These are phyloP conservation scores for Curvularia sp. DNA, from an alignment of 2,329 filamentous ascomycete species.

Conservation along the genomic window DNA sequence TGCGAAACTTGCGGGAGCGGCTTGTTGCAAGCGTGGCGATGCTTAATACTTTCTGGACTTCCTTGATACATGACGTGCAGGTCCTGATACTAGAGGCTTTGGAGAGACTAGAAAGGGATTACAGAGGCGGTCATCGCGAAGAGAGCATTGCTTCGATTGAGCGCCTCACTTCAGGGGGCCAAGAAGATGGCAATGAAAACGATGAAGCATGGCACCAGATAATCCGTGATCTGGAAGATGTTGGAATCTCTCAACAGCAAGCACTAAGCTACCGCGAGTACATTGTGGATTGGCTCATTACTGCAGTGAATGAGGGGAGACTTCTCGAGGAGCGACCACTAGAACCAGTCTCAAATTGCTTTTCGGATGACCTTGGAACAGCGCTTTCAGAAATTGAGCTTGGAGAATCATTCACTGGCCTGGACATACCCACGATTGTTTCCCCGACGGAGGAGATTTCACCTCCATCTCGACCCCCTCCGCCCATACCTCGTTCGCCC, in stretches of 20 bases:
- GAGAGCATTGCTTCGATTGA: slow-evolving; percentile 37
- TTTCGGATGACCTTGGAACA: slow-evolving; percentile 8
- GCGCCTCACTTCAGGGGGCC: slow-evolving; percentile 24
- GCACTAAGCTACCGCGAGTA: slow-evolving; percentile 35
- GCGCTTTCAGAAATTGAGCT: slow-evolving; percentile 5
- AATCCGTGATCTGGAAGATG: slow-evolving; percentile 42
- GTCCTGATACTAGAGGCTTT: slow-evolving; percentile 41
- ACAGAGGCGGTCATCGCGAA: slow-evolving; percentile 40
- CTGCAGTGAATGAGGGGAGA: slow-evolving; percentile 41
- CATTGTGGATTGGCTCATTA: slow-evolving; percentile 42
- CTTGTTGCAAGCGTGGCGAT: slow-evolving; percentile 34
- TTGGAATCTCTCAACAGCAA: slow-evolving; percentile 35
- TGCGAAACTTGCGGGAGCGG: slow-evolving; percentile 29
- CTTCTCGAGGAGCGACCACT: slow-evolving; percentile 30
- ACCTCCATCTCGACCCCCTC: not conserved
- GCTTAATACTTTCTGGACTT: slow-evolving; percentile 40
- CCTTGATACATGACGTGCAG: slow-evolving; percentile 38
- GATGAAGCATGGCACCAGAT: slow-evolving; percentile 43
- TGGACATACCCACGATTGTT: slow-evolving; percentile 3
- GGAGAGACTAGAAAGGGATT: slow-evolving; percentile 39
- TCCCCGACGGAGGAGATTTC: not conserved
- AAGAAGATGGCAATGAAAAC: slow-evolving; percentile 22
- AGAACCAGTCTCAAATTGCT: not conserved
- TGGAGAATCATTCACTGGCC: slow-evolving; percentile 5
- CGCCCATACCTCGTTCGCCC: not conserved